Base-by-base conservation (phyloP, 129 eudicot genomes). In the Artemisia tridentata region DNA sequence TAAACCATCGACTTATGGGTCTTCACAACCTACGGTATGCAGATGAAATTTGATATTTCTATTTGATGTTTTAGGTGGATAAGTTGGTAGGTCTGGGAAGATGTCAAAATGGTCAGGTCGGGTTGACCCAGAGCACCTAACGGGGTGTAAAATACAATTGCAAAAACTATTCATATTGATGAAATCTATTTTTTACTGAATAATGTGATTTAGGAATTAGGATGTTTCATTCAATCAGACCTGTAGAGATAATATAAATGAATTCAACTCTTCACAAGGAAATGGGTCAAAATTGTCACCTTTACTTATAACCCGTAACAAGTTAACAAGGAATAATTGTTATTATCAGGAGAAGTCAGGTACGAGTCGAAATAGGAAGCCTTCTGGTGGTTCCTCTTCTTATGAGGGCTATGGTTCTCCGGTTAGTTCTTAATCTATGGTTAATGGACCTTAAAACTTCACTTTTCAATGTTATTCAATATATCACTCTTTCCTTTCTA, bases 1-100 rank as follows among this genome's bases (percentile, higher is more conserved):
- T 45, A 86, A 86, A 53, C 95, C 98, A 29, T 82, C 96, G 6
- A 61, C 80, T 63, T 75, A 79, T 54, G 91, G 88, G 61, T 78
- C 86, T 76, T 85, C 98, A 71, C 92, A 88, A 67, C 71, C 96
- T 61, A 64, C 81, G 83, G 96, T 92, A 82, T 55, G 80, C 50
- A 63, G 65, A 34, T 66, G 21, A 17, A 56, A 53, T 58, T 41
- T 7, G 2, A 47, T 60, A 49, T 49, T 49, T 31, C 34, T 47
- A 74, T 34, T 38, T 20, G 19, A 45, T n/a, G 14, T 7, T 29
- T 34, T 6, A 34, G 43, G 43, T 34, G 43, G 43, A 34, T 0
- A 34, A 34, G 9, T 34, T 34, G 43, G 43, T 34, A 34, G 43
- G 43, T 7, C 1, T 9, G 43, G 43, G 6, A 34, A 34, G 1